These are phyloP conservation scores for Ploettnerulaceae sp. DNA, from an alignment of 2,329 filamentous ascomycete genomes.

Conservation along the genomic window DNA sequence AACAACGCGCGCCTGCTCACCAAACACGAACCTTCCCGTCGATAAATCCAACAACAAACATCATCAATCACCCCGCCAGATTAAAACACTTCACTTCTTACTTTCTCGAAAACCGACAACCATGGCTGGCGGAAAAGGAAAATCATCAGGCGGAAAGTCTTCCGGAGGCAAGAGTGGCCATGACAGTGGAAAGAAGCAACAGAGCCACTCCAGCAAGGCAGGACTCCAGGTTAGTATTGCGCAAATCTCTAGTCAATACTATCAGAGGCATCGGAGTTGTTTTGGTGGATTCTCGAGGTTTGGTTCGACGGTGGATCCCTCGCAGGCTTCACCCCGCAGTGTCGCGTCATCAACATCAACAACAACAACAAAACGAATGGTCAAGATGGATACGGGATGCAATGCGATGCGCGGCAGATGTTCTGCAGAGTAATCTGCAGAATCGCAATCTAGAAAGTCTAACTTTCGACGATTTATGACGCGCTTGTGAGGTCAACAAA, in stretches of 20 bases:
- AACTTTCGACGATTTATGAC: constrained; percentile 12
- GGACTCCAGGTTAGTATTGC: constrained; percentile 36
- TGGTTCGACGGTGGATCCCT: constrained; percentile 15
- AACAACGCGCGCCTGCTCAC: constrained; percentile 22
- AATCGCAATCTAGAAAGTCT: neutral
- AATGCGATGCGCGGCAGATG: constrained; percentile 9
- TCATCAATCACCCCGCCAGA: constrained; percentile 16
- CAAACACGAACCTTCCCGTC: constrained; percentile 22
- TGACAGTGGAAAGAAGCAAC: constrained; percentile 35
- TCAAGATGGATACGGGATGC: neutral
- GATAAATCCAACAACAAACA: constrained; percentile 17
- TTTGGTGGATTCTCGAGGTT: constrained; percentile 11
- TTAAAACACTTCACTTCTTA: constrained; percentile 9
- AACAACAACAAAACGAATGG: constrained; percentile 9
- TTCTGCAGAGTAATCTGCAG: neutral
- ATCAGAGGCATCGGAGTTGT: neutral
- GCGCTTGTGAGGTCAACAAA: constrained; percentile 25
- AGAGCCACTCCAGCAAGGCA: constrained; percentile 36
- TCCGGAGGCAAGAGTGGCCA: constrained; percentile 36
- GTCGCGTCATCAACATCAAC: constrained; percentile 26
- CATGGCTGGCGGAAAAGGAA: constrained; percentile 37
- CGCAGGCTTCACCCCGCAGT: constrained; percentile 27
- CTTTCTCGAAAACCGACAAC: constrained; percentile 10
- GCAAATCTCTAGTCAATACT: constrained; percentile 12
- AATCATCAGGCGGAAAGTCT: constrained; percentile 35